Base-by-base conservation (phyloP, 495 filamentous ascomycete species). In the Aspergillus avenaceus region DNA sequence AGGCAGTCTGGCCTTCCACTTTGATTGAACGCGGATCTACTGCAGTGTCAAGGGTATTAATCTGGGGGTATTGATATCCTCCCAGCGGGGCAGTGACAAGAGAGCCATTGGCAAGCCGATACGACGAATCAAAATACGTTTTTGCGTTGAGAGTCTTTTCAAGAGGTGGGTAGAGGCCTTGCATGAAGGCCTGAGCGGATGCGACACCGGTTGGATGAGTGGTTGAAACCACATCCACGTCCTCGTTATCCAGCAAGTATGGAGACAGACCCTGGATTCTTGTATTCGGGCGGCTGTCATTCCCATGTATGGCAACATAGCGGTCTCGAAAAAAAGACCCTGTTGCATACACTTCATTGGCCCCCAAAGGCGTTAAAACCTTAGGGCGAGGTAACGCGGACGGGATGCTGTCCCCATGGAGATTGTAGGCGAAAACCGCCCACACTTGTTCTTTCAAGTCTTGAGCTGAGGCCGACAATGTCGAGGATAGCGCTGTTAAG, bases 111-210 rank as follows among this genome's bases (percentile, higher is more conserved):
- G 84, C 79, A 5, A 90, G 69, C 8, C 68, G 49, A 21, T 62
- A 66, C 7, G 61, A 56, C 22, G 47, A 45, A 29, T 75, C 63
- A 14, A 56, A 36, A 38, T 66, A 71, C 41, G 76, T 72, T 19
- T 68, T 72, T 16, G 68, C 58, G 16, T 73, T 66, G 40, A 62
- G 65, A 11, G 62, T 55, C 14, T 69, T 61, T 16, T 65, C 56
- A 18, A 80, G 72, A 3, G 90, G 87, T 13, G 89, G 88, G 60
- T 95, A 95, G 8, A 95, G 71, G 8, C 85, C 88, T 69, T 91
- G 87, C 59, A 92, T 74, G 60, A 92, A 95, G 5, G 82, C 86
- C 55, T 84, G 75, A 1, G 85, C 86, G 4, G 86, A 86, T 16
- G 72, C 81, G 41, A 75, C 62, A 13, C 75, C 69, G 46, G 73